These are phyloP conservation scores for Alternaria sp. DNA, from an alignment of 2,329 filamentous ascomycete genomes.

Conservation along the genomic window DNA sequence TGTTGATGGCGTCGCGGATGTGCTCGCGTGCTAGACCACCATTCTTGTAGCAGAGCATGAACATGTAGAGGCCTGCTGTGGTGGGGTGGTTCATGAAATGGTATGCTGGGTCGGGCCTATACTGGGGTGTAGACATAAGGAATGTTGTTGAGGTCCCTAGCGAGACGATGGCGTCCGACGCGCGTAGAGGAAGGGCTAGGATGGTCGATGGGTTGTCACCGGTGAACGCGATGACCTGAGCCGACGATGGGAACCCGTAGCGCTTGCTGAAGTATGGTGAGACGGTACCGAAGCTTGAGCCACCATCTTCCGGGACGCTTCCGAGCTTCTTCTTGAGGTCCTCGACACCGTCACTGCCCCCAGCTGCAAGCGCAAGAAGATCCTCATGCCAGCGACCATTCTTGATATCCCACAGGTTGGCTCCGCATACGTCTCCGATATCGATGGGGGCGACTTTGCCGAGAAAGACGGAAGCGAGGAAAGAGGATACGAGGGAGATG, in stretches of 20 bases:
- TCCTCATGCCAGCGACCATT: slow-evolving; percentile 74
- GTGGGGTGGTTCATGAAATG: slow-evolving; percentile 99
- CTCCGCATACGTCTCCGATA: slow-evolving; percentile 92
- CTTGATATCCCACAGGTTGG: slow-evolving; percentile 94
- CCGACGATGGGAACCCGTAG: slow-evolving; percentile 78
- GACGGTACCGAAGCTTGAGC: slow-evolving; percentile 76
- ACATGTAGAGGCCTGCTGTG: slow-evolving; percentile 92
- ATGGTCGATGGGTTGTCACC: slow-evolving; percentile 98
- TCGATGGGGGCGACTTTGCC: slow-evolving; percentile 88
- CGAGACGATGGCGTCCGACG: slow-evolving; percentile 91
- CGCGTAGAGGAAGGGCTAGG: slow-evolving; percentile 82
- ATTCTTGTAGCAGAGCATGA: slow-evolving; percentile 99
- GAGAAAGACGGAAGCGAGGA: slow-evolving; percentile 88
- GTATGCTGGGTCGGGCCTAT: slow-evolving; percentile 86
- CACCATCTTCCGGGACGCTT: slow-evolving; percentile 78
- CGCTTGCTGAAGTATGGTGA: slow-evolving; percentile 78
- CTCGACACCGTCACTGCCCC: slow-evolving; percentile 60
- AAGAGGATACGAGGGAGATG: slow-evolving; percentile 94
- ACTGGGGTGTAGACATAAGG: slow-evolving; percentile 93
- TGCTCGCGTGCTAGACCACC: slow-evolving; percentile 91
- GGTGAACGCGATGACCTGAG: slow-evolving; percentile 83
- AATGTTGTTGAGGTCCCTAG: slow-evolving; percentile 96
- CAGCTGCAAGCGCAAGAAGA: slow-evolving; percentile 77
- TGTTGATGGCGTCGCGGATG: slow-evolving; percentile 80
- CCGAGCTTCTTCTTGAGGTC: slow-evolving; percentile 81